Conservation (phyloP, 306 rosid genomes). For the Glycyrrhiza uralensis region DNA sequence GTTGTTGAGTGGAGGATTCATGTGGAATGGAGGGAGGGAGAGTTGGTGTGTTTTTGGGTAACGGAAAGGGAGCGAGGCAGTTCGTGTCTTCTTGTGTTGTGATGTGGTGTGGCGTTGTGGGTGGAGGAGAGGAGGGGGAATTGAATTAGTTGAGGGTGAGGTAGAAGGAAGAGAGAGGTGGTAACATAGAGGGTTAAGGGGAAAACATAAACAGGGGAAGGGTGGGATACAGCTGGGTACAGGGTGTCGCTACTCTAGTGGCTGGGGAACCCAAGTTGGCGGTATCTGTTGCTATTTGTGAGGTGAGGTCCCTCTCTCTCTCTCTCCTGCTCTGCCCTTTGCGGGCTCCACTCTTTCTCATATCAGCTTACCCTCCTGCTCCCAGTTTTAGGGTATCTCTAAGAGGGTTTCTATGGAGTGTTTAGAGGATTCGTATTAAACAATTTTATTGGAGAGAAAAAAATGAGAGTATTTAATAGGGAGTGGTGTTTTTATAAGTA, state of each 20-base stretch:
- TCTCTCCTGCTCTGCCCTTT: conserved; percentile 4
- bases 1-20: background rate
- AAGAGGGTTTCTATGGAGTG: too few relatives aligned
- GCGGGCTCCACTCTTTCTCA: conserved; percentile 31
- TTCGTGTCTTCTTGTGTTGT: background rate
- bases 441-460: too few relatives aligned
- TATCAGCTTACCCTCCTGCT: background rate
- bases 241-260: conserved; percentile 48
- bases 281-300: conserved; percentile 20
- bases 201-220: background rate
- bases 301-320: conserved; percentile 27
- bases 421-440: too few relatives aligned
- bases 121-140: background rate
- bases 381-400: too few relatives aligned
- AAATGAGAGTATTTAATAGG: too few relatives aligned
- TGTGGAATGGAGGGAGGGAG: too few relatives aligned
- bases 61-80: background rate
- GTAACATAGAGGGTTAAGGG: background rate
- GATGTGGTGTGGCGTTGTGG: background rate
- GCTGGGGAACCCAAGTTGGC: conserved; percentile 50
- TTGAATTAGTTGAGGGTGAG: conserved; percentile 7
- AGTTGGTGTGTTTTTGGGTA: background rate
- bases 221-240: conserved; percentile 70
- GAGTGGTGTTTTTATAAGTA: too few relatives aligned
- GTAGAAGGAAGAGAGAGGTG: background rate